Evolutionary conservation across 352 stramenopile species (phyloP), one percentile per base, ranked within the genome.

Genomic region (Vaucheria bursata): DNA sequence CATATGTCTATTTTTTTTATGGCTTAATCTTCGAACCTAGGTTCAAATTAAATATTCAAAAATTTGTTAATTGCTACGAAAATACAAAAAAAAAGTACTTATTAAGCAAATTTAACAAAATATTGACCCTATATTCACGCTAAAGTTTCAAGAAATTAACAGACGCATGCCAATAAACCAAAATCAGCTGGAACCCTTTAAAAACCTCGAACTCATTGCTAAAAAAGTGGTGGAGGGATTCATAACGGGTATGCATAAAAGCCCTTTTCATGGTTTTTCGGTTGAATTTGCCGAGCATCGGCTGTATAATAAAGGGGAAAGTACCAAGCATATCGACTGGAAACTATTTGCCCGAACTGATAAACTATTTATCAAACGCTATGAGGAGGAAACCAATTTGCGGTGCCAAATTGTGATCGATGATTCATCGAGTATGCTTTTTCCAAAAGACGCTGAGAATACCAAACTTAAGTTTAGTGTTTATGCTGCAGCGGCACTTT

Each of bases 291-390:
- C 45, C 45, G 45, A 59, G 25, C 45, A 59, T 25, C 18, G 45
- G 45, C 45, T 59, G 18, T 59, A 59, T 25, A 59, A 59, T 25
- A 59, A 25, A 18, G 45, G 45, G 18, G 45, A 59, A 59, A 59
- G 45, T 59, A 59, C 45, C 45, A 59, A 59, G 25, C 45, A 59
- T 59, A 59, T 59, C 25, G 45, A 59, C 45, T 59, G 45, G 45
- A 59, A 59, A 59, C 25, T 59, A 25, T 59, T 59, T 59, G 45
- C 45, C 45, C 45, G 45, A 18, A 59, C 45, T 25, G 45, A 59
- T 59, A 59, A 59, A 59, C 45, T 59, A 25, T 59, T 59, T 59
- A 25, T 59, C 12, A 59, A 59, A 59, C 45, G 45, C 45, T 59
- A 59, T 25, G 45, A 59, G 45, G 45, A 59, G 25, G 45, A 59